Percentiles rank a stretch among this genome's conserved stretches.
phyloP scores from a whole-genome alignment of 208 protist species.

The Acanthamoeba sp. region DNA sequence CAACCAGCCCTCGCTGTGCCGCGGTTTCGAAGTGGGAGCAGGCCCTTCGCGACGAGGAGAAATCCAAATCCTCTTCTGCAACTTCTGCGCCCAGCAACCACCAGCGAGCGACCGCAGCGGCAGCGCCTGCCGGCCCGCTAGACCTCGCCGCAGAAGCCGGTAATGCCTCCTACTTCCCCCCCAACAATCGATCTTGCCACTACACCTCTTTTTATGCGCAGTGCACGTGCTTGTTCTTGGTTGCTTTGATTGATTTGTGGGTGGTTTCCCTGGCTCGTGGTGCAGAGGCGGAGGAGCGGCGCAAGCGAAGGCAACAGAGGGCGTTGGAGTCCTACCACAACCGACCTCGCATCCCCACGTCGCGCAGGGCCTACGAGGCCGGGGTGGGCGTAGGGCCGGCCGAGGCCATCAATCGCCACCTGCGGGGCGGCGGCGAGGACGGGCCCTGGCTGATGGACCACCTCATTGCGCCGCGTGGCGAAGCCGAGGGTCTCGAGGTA shows the following conservation, averaged over 20 bases:
- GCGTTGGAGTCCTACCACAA: conserved; percentile 31
- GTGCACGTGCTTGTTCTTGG: too few species aligned
- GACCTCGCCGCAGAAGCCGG: background rate
- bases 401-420: conserved; percentile 17
- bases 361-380: conserved; percentile 22
- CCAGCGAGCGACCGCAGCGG: background rate
- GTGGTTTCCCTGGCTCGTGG: background rate
- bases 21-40: conserved; percentile 26
- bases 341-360: background rate
- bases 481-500: conserved; percentile 7
- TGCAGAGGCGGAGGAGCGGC: background rate
- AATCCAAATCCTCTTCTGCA: background rate
- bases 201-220: background rate
- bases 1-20: background rate
- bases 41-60: background rate
- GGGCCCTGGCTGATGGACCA: background rate
- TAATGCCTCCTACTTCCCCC: background rate
- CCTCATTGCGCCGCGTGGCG: background rate
- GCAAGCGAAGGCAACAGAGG: conserved; percentile 1
- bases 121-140: too few species aligned
- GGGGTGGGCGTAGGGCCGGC: conserved; percentile 21
- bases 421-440: background rate
- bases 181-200: background rate
- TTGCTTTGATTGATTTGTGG: background rate
- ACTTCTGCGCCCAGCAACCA: background rate